Evolutionary conservation across 2,329 filamentous ascomycete genomes (phyloP).

Genomic region (Penicillium sp.): DNA sequence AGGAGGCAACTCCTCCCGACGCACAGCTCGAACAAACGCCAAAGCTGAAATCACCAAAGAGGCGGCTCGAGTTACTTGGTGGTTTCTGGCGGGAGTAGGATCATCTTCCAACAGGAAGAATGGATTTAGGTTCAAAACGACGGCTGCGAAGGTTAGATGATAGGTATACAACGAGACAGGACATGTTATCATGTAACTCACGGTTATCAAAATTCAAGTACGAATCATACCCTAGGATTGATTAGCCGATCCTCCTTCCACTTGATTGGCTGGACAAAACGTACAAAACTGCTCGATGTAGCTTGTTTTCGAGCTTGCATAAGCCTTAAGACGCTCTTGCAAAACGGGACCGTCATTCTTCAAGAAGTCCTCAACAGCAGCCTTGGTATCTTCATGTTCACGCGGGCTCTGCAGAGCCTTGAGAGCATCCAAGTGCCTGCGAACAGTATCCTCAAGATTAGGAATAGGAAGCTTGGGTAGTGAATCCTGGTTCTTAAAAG

Average conservation of each 20-base stretch:
- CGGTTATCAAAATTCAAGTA: constrained; percentile 96
- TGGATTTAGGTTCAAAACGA: constrained; percentile 94
- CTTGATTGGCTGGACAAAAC: constrained; percentile 34
- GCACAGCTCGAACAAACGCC: constrained; percentile 86
- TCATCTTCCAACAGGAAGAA: constrained; percentile 98
- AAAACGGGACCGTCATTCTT: constrained; percentile 74
- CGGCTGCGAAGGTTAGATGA: constrained; percentile 48
- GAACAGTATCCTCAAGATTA: constrained; percentile 71
- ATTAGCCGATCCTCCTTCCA: constrained; percentile 9
- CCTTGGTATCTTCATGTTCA: constrained; percentile 77
- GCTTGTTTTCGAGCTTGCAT: constrained; percentile 84
- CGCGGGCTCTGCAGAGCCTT: constrained; percentile 74
- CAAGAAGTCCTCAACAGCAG: constrained; percentile 79
- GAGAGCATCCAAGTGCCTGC: constrained; percentile 74
- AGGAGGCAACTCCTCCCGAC: constrained; percentile 86
- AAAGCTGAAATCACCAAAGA: constrained; percentile 87
- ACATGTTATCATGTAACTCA: constrained; percentile 28
- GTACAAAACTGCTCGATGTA: constrained; percentile 99
- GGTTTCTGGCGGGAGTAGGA: constrained; percentile 90
- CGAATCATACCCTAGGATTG: constrained; percentile 83
- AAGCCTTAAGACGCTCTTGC: constrained; percentile 84
- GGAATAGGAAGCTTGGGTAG: constrained; percentile 91
- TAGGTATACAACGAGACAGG: neutral
- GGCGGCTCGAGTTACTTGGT: constrained; percentile 90
- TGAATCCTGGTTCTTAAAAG: constrained; percentile 82